Evolutionary conservation across 768 basidiomycete species (phyloP).

Genomic region (Amanita phalloides): DNA sequence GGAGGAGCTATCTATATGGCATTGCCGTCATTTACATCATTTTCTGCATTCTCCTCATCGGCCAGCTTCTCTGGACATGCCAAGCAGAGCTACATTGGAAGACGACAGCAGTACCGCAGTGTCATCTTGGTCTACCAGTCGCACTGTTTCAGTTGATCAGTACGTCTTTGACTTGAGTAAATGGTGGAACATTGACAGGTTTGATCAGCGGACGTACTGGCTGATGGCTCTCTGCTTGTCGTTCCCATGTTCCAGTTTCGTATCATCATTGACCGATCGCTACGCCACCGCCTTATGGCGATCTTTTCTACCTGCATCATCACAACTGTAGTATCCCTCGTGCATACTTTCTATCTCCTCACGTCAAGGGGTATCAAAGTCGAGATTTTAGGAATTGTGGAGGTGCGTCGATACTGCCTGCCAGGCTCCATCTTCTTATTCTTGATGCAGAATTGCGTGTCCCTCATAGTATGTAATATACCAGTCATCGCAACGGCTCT

Average conservation of each 20-base stretch:
- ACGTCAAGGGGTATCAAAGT: slow-evolving; percentile 16
- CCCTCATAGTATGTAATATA: slow-evolving; percentile 28
- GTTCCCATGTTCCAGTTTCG: slow-evolving; percentile 35
- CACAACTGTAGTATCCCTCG: slow-evolving; percentile 33
- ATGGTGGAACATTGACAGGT: not conserved
- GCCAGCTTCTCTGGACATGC: slow-evolving; percentile 36
- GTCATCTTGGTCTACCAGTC: slow-evolving; percentile 32
- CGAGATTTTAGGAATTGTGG: slow-evolving; percentile 30
- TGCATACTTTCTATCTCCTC: slow-evolving; percentile 34
- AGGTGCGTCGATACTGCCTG: slow-evolving; percentile 17
- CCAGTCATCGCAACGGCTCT: not conserved
- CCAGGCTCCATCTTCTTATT: not conserved
- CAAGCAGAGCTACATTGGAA: slow-evolving; percentile 30
- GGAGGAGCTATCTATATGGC: slow-evolving; percentile 15
- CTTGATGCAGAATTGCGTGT: slow-evolving; percentile 17
- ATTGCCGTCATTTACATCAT: slow-evolving; percentile 21
- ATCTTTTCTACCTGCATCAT: slow-evolving; percentile 46
- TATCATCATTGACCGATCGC: slow-evolving; percentile 23
- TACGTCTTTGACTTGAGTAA: slow-evolving; percentile 17
- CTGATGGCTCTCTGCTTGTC: slow-evolving; percentile 33
- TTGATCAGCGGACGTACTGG: slow-evolving; percentile 31
- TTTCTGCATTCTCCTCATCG: slow-evolving; percentile 24
- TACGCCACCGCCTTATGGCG: slow-evolving; percentile 31
- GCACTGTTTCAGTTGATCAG: slow-evolving; percentile 43
- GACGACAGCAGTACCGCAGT: slow-evolving; percentile 21